A percentile compares a stretch with the other conserved stretches of the same genome.
These are phyloP conservation scores for Rhodomyrtus psidioides DNA, from an alignment of 441 rosid species.

Conservation along the genomic window DNA sequence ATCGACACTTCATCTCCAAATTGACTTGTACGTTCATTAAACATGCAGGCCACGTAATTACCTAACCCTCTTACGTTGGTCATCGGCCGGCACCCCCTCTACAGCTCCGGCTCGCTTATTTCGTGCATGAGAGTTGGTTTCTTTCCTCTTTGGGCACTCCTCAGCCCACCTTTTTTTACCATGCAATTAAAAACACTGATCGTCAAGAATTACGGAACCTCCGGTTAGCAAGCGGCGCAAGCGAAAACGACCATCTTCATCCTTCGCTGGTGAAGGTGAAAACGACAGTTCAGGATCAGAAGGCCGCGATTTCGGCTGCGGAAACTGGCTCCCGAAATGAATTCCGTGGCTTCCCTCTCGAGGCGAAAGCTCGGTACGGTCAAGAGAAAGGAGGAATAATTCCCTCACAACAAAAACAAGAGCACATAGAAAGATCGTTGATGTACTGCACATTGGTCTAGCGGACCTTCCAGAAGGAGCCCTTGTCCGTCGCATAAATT, in stretches of 20 bases:
- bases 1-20: neutral
- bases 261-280: neutral
- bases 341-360: neutral
- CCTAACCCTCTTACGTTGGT: neutral
- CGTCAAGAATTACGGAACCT: neutral
- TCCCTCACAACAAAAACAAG: neutral
- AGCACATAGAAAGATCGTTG: neutral
- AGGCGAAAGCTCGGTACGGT: neutral
- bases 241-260: neutral
- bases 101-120: neutral
- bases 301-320: neutral
- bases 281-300: neutral
- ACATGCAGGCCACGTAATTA: neutral
- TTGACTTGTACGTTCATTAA: neutral
- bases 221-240: neutral
- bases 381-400: neutral
- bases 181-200: neutral
- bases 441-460: neutral
- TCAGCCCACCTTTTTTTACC: neutral
- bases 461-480: neutral
- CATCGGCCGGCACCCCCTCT: neutral
- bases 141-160: neutral
- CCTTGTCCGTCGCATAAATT: neutral
- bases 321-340: neutral
- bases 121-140: neutral